Percentiles rank a stretch among this genome's conserved stretches.
These are phyloP conservation scores for Yarrowia hollandica DNA, from an alignment of 805 yeast species.

Conservation along the genomic window DNA sequence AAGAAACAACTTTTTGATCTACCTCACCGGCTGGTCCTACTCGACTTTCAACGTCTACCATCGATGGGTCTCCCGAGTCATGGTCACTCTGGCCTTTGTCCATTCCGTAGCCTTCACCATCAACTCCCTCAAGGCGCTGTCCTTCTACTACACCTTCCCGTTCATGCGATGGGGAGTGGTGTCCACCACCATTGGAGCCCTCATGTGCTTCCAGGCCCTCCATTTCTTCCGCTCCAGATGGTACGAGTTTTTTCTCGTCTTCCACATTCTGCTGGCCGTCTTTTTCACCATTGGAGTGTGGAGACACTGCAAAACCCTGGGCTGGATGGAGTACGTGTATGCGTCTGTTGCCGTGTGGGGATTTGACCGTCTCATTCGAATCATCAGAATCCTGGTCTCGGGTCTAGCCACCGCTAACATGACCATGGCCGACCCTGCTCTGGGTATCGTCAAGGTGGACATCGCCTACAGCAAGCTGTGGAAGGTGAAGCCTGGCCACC, in stretches of 20 bases:
- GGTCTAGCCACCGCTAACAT: constrained; percentile 46
- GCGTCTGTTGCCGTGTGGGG: constrained; percentile 67
- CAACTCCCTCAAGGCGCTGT: not conserved
- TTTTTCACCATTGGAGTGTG: constrained; percentile 56
- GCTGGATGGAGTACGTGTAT: constrained; percentile 52
- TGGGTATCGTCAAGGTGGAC: constrained; percentile 31
- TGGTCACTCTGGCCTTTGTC: constrained; percentile 34
- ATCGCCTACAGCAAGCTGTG: constrained; percentile 39
- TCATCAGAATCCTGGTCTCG: constrained; percentile 54
- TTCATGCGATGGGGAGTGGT: constrained; percentile 45
- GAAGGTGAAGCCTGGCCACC: constrained; percentile 56
- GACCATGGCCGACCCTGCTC: not conserved
- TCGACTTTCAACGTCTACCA: constrained; percentile 64
- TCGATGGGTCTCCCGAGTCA: constrained; percentile 40
- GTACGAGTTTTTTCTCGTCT: constrained; percentile 62
- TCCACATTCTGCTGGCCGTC: constrained; percentile 59
- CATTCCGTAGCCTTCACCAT: constrained; percentile 33
- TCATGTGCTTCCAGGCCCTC: constrained; percentile 52
- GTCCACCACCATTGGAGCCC: constrained; percentile 47
- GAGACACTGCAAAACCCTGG: constrained; percentile 51
- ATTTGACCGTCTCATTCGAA: constrained; percentile 60
- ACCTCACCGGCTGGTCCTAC: constrained; percentile 61
- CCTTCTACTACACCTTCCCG: not conserved
- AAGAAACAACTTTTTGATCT: constrained; percentile 66
- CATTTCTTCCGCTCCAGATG: constrained; percentile 51